Conservation (phyloP, 495 filamentous ascomycete genomes). For the Chaetomidium leptoderma region DNA sequence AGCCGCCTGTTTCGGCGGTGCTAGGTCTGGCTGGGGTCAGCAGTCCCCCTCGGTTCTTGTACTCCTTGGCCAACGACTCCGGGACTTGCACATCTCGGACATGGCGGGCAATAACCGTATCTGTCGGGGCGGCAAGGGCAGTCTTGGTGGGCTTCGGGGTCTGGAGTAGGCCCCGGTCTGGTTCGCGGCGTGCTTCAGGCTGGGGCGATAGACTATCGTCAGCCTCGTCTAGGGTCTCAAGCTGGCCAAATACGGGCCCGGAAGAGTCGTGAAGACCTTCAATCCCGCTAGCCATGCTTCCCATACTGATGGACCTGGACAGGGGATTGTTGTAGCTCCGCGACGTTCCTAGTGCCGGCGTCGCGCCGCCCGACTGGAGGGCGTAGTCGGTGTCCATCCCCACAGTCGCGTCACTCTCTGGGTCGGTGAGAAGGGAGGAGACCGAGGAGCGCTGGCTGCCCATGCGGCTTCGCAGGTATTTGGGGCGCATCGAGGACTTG, state of each 20-base stretch:
- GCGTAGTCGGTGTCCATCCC: conserved; percentile 76
- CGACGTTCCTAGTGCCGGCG: conserved; percentile 53
- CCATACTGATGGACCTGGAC: conserved; percentile 79
- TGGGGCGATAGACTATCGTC: conserved; percentile 37
- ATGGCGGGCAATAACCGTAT: conserved; percentile 84
- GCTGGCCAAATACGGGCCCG: conserved; percentile 36
- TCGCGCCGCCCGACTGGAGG: conserved; percentile 75
- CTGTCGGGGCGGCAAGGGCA: conserved; percentile 59
- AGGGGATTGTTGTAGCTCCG: conserved; percentile 53
- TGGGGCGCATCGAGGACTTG: conserved; percentile 50
- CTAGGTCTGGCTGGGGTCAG: conserved; percentile 51
- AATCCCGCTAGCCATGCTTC: conserved; percentile 90
- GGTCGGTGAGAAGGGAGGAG: conserved; percentile 66
- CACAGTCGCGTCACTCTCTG: conserved; percentile 61
- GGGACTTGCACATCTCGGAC: conserved; percentile 86
- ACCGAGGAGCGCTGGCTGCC: conserved; percentile 73
- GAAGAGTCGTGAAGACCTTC: conserved; percentile 66
- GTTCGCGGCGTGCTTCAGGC: conserved; percentile 20
- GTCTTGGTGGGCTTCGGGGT: conserved; percentile 49
- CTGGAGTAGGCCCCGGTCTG: conserved; percentile 32
- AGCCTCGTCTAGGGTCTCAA: conserved; percentile 48
- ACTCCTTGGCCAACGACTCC: conserved; percentile 80
- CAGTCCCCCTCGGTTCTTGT: conserved; percentile 56
- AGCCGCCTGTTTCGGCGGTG: conserved; percentile 44
- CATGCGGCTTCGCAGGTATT: conserved; percentile 67